phyloP scores from a whole-genome alignment of 441 rosid species.

The Jatropha multifida region DNA sequence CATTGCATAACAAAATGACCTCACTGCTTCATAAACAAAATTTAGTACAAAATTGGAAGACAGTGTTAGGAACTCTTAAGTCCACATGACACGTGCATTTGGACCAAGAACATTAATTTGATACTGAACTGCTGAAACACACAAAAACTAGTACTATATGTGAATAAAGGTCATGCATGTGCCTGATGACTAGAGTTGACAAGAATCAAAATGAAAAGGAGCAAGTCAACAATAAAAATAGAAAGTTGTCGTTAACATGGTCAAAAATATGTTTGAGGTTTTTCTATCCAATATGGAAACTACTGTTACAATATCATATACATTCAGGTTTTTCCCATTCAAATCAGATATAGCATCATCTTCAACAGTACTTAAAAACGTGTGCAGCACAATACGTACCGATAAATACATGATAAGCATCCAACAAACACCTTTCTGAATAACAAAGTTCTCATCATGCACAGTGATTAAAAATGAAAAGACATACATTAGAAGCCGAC shows the following conservation, averaged over 20 bases:
- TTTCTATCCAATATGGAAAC: not conserved
- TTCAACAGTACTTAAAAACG: not conserved
- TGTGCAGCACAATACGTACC: conserved; percentile 11
- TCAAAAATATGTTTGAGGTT: not conserved
- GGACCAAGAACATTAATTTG: not conserved
- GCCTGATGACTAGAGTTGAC: not conserved
- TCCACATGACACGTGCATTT: not conserved
- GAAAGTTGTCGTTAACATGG: not conserved
- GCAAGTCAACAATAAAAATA: not conserved
- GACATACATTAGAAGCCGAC: not conserved
- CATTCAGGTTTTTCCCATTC: no score
- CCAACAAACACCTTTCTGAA: not conserved
- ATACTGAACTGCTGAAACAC: not conserved
- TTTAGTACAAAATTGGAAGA: not conserved
- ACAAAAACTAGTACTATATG: not conserved
- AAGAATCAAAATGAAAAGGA: not conserved
- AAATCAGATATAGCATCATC: not conserved
- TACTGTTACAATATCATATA: no score
- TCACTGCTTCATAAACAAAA: not conserved
- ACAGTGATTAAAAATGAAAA: not conserved
- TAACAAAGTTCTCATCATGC: not conserved
- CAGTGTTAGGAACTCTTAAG: not conserved
- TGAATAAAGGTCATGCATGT: not conserved
- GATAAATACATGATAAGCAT: conserved; percentile 15
- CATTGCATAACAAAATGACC: not conserved